Base-by-base conservation (phyloP, 2,329 filamentous ascomycete species). In the Xylariales sp. region DNA sequence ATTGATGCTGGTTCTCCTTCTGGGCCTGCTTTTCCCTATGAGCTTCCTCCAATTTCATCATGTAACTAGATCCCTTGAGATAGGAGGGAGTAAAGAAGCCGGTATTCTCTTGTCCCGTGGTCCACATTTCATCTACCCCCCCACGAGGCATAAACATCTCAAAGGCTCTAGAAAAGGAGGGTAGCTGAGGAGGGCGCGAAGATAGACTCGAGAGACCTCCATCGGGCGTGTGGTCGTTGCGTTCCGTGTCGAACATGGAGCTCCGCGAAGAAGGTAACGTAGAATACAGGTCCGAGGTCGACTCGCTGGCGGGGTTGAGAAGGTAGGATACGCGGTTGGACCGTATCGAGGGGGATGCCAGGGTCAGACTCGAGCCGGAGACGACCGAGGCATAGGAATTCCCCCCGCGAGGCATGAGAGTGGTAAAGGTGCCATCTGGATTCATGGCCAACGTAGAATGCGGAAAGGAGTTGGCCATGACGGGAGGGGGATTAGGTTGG, bases 31-130 rank as follows among this genome's bases (percentile, higher is more conserved):
- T 92, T 54, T 87, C 85, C 77, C 84, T 87, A 78, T 94, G 87
- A 65, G 87, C 88, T 69, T 93, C 89, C 74, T 92, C 89, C 55
- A 97, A 84, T 77, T 88, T 90, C 74, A 91, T 87, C 61, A 95
- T 89, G 79, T 97, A 94, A 75, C 89, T 88, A 14, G 93, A 95
- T 46, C 88, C 88, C 72, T 86, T 85, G 52, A 98, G 86, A 80
- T 97, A 97, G 5, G 93, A 94, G 0, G 95, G 95, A 10, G 90
- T 86, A 79, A 97, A 94, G 83, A 95, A 95, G 65, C 80, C 74
- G 65, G 84, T 78, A 70, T 77, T 72, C 52, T 70, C 75, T 30
- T 76, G 71, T 69, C 79, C 75, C 64, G 74, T 74, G n/a, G 71
- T 60, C 69, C 74, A 73, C n/a, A 65, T 28, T 36, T 63, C 73